A percentile compares a stretch with the other conserved stretches of the same genome.
These are phyloP conservation scores for Thelephora aurantiotincta DNA, from an alignment of 768 basidiomycete species.

Conservation along the genomic window DNA sequence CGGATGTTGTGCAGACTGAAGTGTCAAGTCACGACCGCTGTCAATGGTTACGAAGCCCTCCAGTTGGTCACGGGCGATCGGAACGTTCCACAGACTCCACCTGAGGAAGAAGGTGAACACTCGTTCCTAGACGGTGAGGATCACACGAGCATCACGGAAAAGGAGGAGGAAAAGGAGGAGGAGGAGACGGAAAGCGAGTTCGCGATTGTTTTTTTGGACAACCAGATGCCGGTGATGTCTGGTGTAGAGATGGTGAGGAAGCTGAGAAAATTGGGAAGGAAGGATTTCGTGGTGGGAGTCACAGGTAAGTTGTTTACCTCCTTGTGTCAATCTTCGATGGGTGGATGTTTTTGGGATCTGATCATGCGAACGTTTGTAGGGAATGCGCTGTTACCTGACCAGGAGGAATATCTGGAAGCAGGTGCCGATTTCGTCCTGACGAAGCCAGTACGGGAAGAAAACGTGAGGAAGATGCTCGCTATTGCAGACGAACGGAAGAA, in stretches of 20 bases:
- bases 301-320: neutral
- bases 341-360: neutral
- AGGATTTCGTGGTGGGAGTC: neutral
- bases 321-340: too few species aligned
- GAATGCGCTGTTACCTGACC: neutral
- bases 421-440: neutral
- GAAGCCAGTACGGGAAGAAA: neutral
- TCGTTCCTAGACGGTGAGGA: too few species aligned
- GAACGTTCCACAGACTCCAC: too few species aligned
- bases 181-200: neutral
- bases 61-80: conserved; percentile 44
- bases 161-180: too few species aligned
- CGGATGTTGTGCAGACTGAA: conserved; percentile 65
- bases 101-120: too few species aligned
- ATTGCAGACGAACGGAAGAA: neutral
- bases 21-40: conserved; percentile 61
- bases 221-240: conserved; percentile 26
- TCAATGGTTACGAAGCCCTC: conserved; percentile 71
- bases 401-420: neutral
- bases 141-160: too few species aligned
- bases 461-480: neutral
- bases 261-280: neutral
- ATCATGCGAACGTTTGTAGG: too few species aligned
- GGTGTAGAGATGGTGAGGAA: conserved; percentile 49
- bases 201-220: neutral